These are phyloP conservation scores for Pyrenophora seminiperda DNA, from an alignment of 2,329 filamentous ascomycete species.

Conservation along the genomic window DNA sequence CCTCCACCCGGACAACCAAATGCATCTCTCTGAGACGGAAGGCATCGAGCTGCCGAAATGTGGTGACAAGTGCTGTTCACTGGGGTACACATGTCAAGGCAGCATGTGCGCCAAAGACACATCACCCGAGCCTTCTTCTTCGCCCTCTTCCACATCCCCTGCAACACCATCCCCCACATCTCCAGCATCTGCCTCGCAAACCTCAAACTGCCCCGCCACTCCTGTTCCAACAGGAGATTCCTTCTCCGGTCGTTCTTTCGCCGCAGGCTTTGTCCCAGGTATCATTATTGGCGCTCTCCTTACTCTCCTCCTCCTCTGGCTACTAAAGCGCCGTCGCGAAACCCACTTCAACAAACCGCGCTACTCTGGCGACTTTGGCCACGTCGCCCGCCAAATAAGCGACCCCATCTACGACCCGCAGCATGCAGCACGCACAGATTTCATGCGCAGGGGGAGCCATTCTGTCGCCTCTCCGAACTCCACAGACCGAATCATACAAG, in stretches of 20 bases:
- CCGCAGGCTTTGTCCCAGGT: slow-evolving; percentile 47
- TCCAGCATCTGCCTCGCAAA: slow-evolving; percentile 40
- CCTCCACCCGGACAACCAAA: slow-evolving; percentile 60
- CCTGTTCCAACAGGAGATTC: slow-evolving; percentile 23
- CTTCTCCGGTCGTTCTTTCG: slow-evolving; percentile 46
- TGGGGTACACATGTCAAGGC: slow-evolving; percentile 68
- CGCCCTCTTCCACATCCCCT: slow-evolving; percentile 25
- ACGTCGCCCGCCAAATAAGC: slow-evolving; percentile 45
- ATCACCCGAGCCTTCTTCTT: slow-evolving; percentile 28
- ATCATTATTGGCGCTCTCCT: slow-evolving; percentile 44
- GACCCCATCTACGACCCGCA: slow-evolving; percentile 48
- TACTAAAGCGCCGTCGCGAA: slow-evolving; percentile 44
- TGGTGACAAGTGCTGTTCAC: slow-evolving; percentile 69
- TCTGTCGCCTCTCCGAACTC: slow-evolving; percentile 37
- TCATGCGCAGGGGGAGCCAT: slow-evolving; percentile 41
- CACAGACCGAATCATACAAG: slow-evolving; percentile 30
- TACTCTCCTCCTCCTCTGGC: slow-evolving; percentile 40
- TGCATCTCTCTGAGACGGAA: slow-evolving; percentile 70
- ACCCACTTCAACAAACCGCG: slow-evolving; percentile 30
- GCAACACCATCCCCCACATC: slow-evolving; percentile 36
- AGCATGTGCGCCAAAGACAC: slow-evolving; percentile 59
- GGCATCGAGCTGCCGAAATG: slow-evolving; percentile 61
- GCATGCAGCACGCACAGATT: slow-evolving; percentile 44
- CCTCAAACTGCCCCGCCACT: slow-evolving; percentile 25
- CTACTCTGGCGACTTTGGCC: slow-evolving; percentile 47